phyloP scores from a whole-genome alignment of 140 eudicot genomes.

The Stevia rebaudiana region DNA sequence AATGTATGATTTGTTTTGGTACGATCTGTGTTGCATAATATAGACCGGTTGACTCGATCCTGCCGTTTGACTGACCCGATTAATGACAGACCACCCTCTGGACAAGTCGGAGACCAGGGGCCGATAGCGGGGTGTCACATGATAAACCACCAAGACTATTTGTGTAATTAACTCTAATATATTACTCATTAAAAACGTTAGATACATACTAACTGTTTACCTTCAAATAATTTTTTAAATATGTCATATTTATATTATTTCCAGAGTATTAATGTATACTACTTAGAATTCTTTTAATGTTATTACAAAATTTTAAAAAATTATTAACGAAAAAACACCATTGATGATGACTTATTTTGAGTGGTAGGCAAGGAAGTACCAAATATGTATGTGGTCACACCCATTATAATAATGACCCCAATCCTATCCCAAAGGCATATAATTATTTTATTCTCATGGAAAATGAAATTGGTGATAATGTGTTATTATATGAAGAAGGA shows the following conservation, averaged over 20 bases:
- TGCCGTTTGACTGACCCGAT: too few species aligned
- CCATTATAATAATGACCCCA: background rate
- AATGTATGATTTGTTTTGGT: too few species aligned
- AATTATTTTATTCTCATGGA: background rate
- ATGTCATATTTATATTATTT: too few species aligned
- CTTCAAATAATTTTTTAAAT: background rate
- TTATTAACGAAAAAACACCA: background rate
- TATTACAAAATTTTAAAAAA: background rate
- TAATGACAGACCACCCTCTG: too few species aligned
- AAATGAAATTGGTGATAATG: background rate
- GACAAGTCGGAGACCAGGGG: too few species aligned
- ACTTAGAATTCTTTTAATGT: background rate
- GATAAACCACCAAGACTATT: too few species aligned
- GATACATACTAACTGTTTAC: background rate
- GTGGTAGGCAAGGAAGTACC: conserved; percentile 30
- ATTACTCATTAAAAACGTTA: background rate
- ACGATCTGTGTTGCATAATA: too few species aligned
- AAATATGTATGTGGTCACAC: conserved; percentile 23
- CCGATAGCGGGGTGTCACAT: too few species aligned
- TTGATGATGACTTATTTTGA: conserved; percentile 9
- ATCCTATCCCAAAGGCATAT: background rate
- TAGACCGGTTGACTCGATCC: too few species aligned
- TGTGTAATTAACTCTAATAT: too few species aligned
- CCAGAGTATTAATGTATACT: too few species aligned
- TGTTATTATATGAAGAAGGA: background rate